A percentile compares a stretch with the other conserved stretches of the same genome.
These are phyloP conservation scores for Phytophthora megakarya DNA, from an alignment of 352 stramenopile genomes.

Conservation along the genomic window DNA sequence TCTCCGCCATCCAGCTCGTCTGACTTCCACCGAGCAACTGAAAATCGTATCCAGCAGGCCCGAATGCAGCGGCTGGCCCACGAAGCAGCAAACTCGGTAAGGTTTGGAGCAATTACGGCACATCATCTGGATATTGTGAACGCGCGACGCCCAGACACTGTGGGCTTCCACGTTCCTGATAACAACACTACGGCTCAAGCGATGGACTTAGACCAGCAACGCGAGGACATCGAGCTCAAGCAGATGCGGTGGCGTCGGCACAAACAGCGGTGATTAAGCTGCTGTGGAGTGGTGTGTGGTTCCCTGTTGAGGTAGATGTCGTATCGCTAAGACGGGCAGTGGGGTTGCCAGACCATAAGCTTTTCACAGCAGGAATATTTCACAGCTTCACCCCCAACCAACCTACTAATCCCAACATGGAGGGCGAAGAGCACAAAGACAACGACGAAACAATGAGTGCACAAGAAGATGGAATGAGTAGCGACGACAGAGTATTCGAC, in stretches of 20 bases:
- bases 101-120: background rate
- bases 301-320: conserved; percentile 8
- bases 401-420: background rate
- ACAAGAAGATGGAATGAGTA: no score
- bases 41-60: background rate
- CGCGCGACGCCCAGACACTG: background rate
- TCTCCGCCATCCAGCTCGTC: no score
- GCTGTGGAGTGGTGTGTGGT: conserved; percentile 3
- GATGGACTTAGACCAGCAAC: background rate
- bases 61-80: conserved; percentile 7
- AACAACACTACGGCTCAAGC: conserved; percentile 10
- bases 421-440: background rate
- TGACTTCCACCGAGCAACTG: no score
- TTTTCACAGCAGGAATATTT: conserved; percentile 3
- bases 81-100: background rate
- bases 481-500: no score
- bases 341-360: conserved; percentile 6
- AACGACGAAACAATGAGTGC: conserved; percentile 3
- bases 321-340: background rate
- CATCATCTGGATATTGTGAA: conserved; percentile 11
- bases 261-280: background rate
- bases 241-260: background rate
- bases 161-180: background rate
- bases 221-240: conserved; percentile 3
- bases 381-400: conserved; percentile 3